These are phyloP conservation scores for Verruconis gallopava DNA, from an alignment of 2,329 filamentous ascomycete species.

Conservation along the genomic window DNA sequence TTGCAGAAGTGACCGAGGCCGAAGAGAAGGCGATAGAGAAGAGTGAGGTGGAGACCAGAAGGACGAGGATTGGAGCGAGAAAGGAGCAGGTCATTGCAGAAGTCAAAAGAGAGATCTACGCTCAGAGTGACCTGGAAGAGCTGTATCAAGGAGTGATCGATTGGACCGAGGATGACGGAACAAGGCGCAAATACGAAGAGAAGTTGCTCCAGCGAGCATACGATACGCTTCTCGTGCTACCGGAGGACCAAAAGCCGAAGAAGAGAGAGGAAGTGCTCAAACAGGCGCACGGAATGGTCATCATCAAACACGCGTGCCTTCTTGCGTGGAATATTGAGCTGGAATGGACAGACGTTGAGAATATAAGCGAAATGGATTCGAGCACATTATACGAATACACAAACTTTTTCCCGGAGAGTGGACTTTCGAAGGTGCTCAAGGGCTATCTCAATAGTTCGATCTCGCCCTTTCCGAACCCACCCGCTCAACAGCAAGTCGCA, in stretches of 20 bases:
- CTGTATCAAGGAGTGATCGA: slow-evolving; percentile 76
- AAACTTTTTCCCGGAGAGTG: slow-evolving; percentile 69
- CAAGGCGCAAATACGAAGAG: slow-evolving; percentile 76
- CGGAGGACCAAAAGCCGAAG: slow-evolving; percentile 50
- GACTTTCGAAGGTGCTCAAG: slow-evolving; percentile 67
- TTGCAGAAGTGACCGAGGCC: slow-evolving; percentile 71
- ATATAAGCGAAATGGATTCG: slow-evolving; percentile 61
- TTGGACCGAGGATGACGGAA: slow-evolving; percentile 78
- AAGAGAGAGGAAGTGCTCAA: slow-evolving; percentile 64
- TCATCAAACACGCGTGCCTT: slow-evolving; percentile 82
- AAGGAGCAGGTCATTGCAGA: slow-evolving; percentile 73
- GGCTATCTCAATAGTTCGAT: slow-evolving; percentile 73
- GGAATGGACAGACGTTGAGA: slow-evolving; percentile 74
- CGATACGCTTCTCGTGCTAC: slow-evolving; percentile 60
- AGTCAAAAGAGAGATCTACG: slow-evolving; percentile 75
- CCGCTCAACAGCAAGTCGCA: slow-evolving; percentile 13
- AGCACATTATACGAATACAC: slow-evolving; percentile 70
- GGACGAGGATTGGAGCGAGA: slow-evolving; percentile 74
- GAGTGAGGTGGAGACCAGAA: slow-evolving; percentile 73
- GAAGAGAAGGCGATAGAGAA: slow-evolving; percentile 87
- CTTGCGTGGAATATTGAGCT: slow-evolving; percentile 84
- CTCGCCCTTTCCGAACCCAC: slow-evolving; percentile 59
- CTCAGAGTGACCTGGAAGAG: slow-evolving; percentile 61
- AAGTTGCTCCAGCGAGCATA: slow-evolving; percentile 73
- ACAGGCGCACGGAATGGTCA: slow-evolving; percentile 82